Evolutionary conservation across 1,139 yeast genomes (phyloP).

Genomic region (Eremothecium sinecaudum): DNA sequence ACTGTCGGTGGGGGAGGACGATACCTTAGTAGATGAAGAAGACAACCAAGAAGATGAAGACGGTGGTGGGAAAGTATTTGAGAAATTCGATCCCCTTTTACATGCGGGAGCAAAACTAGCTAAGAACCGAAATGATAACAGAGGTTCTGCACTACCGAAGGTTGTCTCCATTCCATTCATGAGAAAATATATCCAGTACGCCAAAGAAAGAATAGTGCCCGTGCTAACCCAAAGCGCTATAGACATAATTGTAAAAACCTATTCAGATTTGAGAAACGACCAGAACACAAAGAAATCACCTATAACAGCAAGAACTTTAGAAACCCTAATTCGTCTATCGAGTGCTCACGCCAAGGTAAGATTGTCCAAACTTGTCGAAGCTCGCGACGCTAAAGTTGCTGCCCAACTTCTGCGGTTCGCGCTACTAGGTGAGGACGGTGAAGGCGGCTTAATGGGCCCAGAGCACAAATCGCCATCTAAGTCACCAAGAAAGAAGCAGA

Average conservation of each 20-base stretch:
- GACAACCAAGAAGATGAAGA: conserved; percentile 30
- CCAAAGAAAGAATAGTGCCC: conserved; percentile 82
- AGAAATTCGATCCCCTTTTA: conserved; percentile 70
- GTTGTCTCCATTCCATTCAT: conserved; percentile 76
- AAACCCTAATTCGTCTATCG: conserved; percentile 87
- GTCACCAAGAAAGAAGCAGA: conserved; percentile 29
- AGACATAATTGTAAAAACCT: conserved; percentile 69
- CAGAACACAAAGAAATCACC: conserved; percentile 80
- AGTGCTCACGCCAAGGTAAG: conserved; percentile 97
- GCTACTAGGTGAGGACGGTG: conserved; percentile 42
- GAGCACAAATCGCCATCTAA: conserved; percentile 24
- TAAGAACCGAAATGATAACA: conserved; percentile 29
- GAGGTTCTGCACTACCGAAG: conserved; percentile 42
- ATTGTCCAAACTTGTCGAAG: conserved; percentile 63
- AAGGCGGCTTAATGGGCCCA: conserved; percentile 6
- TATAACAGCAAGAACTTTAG: conserved; percentile 95
- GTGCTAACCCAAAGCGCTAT: conserved; percentile 71
- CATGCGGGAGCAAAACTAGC: conserved; percentile 64
- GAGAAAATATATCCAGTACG: conserved; percentile 87
- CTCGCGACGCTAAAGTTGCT: conserved; percentile 77
- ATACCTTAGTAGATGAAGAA: conserved; percentile 23
- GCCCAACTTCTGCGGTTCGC: conserved; percentile 80
- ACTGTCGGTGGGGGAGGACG: conserved; percentile 69
- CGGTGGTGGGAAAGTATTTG: conserved; percentile 50
- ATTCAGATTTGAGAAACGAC: conserved; percentile 78